A percentile compares a stretch with the other conserved stretches of the same genome.
phyloP scores from a whole-genome alignment of 2,329 filamentous ascomycete genomes.

The Cryphonectria parasitica region DNA sequence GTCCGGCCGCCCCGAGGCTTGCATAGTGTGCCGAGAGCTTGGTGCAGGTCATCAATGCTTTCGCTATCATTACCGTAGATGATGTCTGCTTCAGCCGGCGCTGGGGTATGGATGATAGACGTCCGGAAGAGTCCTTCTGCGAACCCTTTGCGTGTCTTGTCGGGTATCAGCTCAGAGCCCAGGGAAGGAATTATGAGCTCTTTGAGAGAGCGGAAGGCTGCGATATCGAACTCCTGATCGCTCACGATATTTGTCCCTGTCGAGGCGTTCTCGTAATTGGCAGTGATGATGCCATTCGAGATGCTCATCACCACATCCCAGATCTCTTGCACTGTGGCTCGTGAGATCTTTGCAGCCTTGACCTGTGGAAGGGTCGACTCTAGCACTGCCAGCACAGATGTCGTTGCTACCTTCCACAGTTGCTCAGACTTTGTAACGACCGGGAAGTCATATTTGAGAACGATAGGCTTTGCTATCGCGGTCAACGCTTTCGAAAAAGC shows the following conservation, averaged over 20 bases:
- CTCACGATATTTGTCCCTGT: slow-evolving; percentile 54
- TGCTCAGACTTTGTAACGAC: slow-evolving; percentile 70
- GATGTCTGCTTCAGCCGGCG: slow-evolving; percentile 57
- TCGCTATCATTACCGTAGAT: slow-evolving; percentile 55
- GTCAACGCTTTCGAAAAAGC: slow-evolving; percentile 68
- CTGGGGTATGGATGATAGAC: slow-evolving; percentile 76
- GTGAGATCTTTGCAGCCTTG: slow-evolving; percentile 51
- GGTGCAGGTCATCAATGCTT: slow-evolving; percentile 53
- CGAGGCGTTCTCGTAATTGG: slow-evolving; percentile 57
- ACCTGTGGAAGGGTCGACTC: slow-evolving; percentile 67
- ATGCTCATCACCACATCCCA: slow-evolving; percentile 72
- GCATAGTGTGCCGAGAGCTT: slow-evolving; percentile 57
- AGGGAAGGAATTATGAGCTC: slow-evolving; percentile 75
- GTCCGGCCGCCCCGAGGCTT: slow-evolving; percentile 72
- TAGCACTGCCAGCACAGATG: slow-evolving; percentile 69
- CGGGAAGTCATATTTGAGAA: slow-evolving; percentile 79
- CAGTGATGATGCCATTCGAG: slow-evolving; percentile 69
- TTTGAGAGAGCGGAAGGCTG: slow-evolving; percentile 70
- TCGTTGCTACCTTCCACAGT: slow-evolving; percentile 82
- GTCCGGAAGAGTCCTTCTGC: slow-evolving; percentile 77
- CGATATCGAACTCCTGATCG: slow-evolving; percentile 83
- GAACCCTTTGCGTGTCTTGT: slow-evolving; percentile 70
- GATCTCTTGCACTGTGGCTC: slow-evolving; percentile 56
- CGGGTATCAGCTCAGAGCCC: slow-evolving; percentile 66
- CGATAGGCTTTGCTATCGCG: slow-evolving; percentile 71